phyloP scores from a whole-genome alignment of 140 eudicot genomes.

The Erigeron philadelphicus region DNA sequence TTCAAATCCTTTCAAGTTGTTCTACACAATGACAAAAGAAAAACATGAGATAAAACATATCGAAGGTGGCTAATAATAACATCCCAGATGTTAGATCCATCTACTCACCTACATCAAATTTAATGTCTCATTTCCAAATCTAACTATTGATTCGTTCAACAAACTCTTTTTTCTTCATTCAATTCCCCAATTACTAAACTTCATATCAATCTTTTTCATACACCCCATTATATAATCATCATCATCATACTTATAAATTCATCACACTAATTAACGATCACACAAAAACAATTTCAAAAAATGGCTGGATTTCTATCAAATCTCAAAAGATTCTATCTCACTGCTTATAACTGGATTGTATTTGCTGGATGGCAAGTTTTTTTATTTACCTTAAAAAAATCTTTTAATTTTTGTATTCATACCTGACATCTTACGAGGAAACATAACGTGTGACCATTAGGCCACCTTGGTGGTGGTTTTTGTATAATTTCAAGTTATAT shows the following conservation, averaged over 20 bases:
- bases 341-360: conserved; percentile 72
- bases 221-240: background rate
- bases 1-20: too few species aligned
- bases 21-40: too few species aligned
- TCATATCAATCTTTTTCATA: background rate
- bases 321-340: conserved; percentile 56
- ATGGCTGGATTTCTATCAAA: conserved; percentile 44
- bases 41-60: too few species aligned
- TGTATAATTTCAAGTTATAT: background rate
- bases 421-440: too few species aligned
- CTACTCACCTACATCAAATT: conserved; percentile 46
- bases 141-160: conserved; percentile 14
- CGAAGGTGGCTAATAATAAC: too few species aligned
- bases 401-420: background rate
- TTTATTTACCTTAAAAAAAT: background rate
- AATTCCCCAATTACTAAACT: conserved; percentile 5
- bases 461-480: too few species aligned
- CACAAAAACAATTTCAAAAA: background rate
- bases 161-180: conserved; percentile 8
- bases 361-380: conserved; percentile 65
- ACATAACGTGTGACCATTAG: too few species aligned
- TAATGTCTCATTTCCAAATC: conserved; percentile 18
- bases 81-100: conserved; percentile 29
- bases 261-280: background rate
- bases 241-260: background rate